Evolutionary conservation across 352 stramenopile genomes (phyloP).

Genomic region (Globisporangium nodosum): DNA sequence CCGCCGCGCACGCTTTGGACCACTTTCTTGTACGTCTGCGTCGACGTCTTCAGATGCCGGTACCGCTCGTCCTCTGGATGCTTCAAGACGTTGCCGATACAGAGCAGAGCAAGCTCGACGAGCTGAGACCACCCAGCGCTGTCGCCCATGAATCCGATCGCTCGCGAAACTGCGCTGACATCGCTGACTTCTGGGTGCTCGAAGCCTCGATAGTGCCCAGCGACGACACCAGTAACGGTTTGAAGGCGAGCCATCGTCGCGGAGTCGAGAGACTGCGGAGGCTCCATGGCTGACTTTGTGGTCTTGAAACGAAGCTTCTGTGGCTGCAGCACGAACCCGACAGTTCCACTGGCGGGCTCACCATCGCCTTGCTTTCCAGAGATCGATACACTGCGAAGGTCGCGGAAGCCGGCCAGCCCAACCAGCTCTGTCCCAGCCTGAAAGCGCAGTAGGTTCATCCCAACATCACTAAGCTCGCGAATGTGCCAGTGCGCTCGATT

Average conservation of each 20-base stretch:
- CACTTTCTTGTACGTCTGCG: constrained; percentile 37
- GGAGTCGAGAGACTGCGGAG: constrained; percentile 17
- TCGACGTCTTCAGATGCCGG: constrained; percentile 43
- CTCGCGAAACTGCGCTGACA: constrained; percentile 40
- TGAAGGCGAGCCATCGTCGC: constrained; percentile 26
- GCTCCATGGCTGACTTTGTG: constrained; percentile 10
- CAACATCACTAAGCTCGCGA: constrained; percentile 15
- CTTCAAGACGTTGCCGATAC: constrained; percentile 45
- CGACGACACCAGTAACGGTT: constrained; percentile 31
- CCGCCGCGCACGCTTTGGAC: constrained; percentile 31
- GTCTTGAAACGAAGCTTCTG: constrained; percentile 43
- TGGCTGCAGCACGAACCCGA: constrained; percentile 23
- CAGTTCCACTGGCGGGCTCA: neutral
- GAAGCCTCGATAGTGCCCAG: constrained; percentile 40
- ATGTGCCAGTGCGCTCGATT: constrained; percentile 32
- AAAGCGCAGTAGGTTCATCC: constrained; percentile 20
- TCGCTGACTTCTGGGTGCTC: constrained; percentile 39
- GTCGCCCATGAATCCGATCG: constrained; percentile 15
- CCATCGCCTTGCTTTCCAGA: neutral
- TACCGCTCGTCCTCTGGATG: constrained; percentile 41
- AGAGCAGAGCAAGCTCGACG: constrained; percentile 38
- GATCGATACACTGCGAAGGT: neutral
- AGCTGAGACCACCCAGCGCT: constrained; percentile 26
- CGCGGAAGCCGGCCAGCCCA: constrained; percentile 28
- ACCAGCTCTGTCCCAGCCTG: constrained; percentile 28